phyloP scores from a whole-genome alignment of 768 basidiomycete genomes.

The Mycena galericulata region DNA sequence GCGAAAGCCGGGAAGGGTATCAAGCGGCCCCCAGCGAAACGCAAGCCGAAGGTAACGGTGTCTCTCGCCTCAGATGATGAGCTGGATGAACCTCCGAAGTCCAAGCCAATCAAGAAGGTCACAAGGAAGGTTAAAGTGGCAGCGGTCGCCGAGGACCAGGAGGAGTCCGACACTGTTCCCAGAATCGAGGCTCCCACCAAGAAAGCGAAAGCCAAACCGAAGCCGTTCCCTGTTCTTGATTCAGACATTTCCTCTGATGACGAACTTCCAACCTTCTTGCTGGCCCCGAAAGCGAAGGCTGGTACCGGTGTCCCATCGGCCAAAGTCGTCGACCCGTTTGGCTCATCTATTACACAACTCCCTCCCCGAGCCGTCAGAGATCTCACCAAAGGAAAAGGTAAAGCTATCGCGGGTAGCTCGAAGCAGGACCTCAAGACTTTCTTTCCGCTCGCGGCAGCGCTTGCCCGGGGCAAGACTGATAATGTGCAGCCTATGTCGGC shows the following conservation, averaged over 20 bases:
- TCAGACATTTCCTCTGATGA: slow-evolving; percentile 20
- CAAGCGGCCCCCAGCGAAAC: not conserved
- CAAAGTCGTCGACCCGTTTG: slow-evolving; percentile 3
- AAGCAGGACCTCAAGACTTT: slow-evolving; percentile 31
- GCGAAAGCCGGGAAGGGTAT: slow-evolving; percentile 28
- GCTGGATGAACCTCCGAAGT: no score
- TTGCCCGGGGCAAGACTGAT: slow-evolving; percentile 17
- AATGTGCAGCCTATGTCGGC: slow-evolving; percentile 6
- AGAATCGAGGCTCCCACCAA: slow-evolving; percentile 5
- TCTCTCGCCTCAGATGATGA: not conserved
- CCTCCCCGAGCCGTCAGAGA: slow-evolving; percentile 32
- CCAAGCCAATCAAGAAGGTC: not conserved
- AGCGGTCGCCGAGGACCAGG: not conserved
- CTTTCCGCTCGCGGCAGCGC: slow-evolving; percentile 31
- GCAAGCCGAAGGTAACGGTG: slow-evolving; percentile 3
- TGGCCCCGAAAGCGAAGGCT: not conserved
- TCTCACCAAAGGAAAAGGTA: slow-evolving; percentile 34
- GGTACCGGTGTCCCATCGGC: not conserved
- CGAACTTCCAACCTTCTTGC: slow-evolving; percentile 21
- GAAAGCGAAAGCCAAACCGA: not conserved
- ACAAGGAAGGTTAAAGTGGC: slow-evolving; percentile 18
- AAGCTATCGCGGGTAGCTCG: slow-evolving; percentile 12
- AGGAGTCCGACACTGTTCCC: not conserved
- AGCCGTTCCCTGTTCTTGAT: not conserved
- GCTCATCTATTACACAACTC: not conserved